Base-by-base conservation (phyloP, 2,329 filamentous ascomycete genomes). In the Basipetospora sp. region DNA sequence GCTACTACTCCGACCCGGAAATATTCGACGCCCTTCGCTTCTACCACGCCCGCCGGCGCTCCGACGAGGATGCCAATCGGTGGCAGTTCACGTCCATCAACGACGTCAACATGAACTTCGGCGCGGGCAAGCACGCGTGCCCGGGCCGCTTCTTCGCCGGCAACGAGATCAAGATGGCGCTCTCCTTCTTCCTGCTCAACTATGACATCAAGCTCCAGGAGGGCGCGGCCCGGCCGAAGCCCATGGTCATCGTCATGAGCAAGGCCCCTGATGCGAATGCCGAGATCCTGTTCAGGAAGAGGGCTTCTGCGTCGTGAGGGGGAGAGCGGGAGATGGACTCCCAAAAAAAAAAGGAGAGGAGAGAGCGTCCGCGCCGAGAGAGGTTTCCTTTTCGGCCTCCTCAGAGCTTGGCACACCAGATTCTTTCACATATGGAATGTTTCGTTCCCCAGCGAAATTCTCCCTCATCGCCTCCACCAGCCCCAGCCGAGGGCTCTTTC, bases 11-110 rank as follows among this genome's bases (percentile, higher is more conserved):
- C 9, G 50, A 57, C 15, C 57, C 64, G 5, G 57, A 62, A 15
- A 54, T 54, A 2, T 64, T 70, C 36, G 65, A 70, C 43, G 58
- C 62, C 4, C 45, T 69, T 36, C 64, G 66, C 35, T 69, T 69
- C 51, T 65, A 63, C 49, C 60, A 54, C 33, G 45, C 64, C 42
- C 59, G 62, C 8, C 53, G 62, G 39, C 48, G 51, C 38, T 57
- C 55, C 2, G 48, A 47, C 16, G 55, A 59, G 34, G 57, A 57
- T 42, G 54, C 49, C 22, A 57, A 59, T 42, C 50, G 57, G 26
- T 57, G 53, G 51, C 62, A 65, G 38, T 65, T 64, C 41, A 62
- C 60, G 3, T 57, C 59, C 29, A 51, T 63, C 33, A 48, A 47
- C 31, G 57, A 64, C 36, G 57, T 53, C 19, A 61, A 63, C 42